A percentile compares a stretch with the other conserved stretches of the same genome.
Conservation (phyloP, 2,329 filamentous ascomycete species). For the Rhynchosporium agropyri region DNA sequence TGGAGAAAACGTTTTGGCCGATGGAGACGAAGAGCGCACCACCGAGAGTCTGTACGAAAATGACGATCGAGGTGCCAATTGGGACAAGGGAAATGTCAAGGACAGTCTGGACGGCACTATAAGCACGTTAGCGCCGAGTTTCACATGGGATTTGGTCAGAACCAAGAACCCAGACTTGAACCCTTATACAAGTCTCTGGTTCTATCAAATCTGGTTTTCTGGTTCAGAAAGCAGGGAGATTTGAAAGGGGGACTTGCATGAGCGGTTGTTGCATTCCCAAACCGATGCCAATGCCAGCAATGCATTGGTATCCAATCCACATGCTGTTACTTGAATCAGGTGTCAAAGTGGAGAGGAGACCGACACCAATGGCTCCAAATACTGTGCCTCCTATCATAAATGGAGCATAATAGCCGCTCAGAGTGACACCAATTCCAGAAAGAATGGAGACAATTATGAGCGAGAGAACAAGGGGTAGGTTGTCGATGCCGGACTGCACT, state of each 20-base stretch:
- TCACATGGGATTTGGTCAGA: no score
- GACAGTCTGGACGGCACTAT: slow-evolving; percentile 54
- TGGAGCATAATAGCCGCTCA: slow-evolving; percentile 62
- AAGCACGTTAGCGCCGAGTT: no score
- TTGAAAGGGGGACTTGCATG: slow-evolving; percentile 40
- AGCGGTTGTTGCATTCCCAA: slow-evolving; percentile 60
- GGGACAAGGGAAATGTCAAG: slow-evolving; percentile 57
- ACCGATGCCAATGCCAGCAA: slow-evolving; percentile 58
- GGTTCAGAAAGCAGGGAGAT: no score
- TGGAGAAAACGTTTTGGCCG: slow-evolving; percentile 52
- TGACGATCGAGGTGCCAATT: slow-evolving; percentile 56
- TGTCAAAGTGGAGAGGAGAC: slow-evolving; percentile 56
- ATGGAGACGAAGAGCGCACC: slow-evolving; percentile 62
- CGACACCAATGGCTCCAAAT: slow-evolving; percentile 47
- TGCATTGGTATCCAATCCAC: slow-evolving; percentile 62
- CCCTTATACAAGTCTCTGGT: no score
- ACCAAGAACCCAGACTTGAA: no score
- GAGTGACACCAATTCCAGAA: slow-evolving; percentile 38
- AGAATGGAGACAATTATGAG: slow-evolving; percentile 38
- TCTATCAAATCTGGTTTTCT: no score
- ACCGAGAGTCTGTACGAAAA: slow-evolving; percentile 61
- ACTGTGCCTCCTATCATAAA: slow-evolving; percentile 56
- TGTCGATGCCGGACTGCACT: slow-evolving; percentile 49
- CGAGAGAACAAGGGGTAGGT: slow-evolving; percentile 42
- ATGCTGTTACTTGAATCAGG: slow-evolving; percentile 50